Conservation (phyloP, 2,329 filamentous ascomycete species). For the Fusarium cicatricum region DNA sequence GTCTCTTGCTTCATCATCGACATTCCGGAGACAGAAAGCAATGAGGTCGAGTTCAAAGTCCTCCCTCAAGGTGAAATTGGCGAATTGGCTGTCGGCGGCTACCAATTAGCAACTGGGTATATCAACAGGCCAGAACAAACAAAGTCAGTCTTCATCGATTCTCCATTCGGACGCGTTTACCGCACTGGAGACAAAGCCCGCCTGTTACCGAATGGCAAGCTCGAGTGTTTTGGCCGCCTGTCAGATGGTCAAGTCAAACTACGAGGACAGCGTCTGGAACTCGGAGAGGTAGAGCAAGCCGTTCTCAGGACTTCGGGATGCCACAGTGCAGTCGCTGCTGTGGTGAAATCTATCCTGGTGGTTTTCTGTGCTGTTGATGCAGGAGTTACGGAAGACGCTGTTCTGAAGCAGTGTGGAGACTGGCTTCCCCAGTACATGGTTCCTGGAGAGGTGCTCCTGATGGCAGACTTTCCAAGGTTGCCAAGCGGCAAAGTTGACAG, state of each 20-base stretch:
- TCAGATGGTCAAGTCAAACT: conserved; percentile 85
- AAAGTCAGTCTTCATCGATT: conserved; percentile 72
- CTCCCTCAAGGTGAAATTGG: conserved; percentile 74
- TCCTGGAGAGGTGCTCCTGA: conserved; percentile 74
- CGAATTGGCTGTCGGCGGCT: conserved; percentile 82
- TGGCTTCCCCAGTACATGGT: conserved; percentile 90
- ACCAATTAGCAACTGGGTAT: conserved; percentile 82
- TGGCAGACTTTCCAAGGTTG: conserved; percentile 74
- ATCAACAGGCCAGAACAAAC: conserved; percentile 84
- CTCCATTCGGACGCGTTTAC: conserved; percentile 76
- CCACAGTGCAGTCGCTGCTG: conserved; percentile 70
- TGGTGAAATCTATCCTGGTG: conserved; percentile 74
- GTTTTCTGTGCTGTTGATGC: conserved; percentile 72
- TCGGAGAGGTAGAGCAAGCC: conserved; percentile 80
- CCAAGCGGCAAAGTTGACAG: conserved; percentile 86
- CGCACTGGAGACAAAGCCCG: conserved; percentile 85
- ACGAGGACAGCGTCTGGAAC: conserved; percentile 81
- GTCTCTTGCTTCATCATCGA: conserved; percentile 79
- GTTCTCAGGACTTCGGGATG: conserved; percentile 68
- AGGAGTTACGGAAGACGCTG: conserved; percentile 44
- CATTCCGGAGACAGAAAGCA: conserved; percentile 45
- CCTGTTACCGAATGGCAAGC: conserved; percentile 69
- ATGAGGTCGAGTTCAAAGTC: conserved; percentile 54
- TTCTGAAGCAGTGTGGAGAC: conserved; percentile 68
- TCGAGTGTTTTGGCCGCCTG: conserved; percentile 88